phyloP scores from a whole-genome alignment of 768 basidiomycete genomes.

The Termitomyces sp. region DNA sequence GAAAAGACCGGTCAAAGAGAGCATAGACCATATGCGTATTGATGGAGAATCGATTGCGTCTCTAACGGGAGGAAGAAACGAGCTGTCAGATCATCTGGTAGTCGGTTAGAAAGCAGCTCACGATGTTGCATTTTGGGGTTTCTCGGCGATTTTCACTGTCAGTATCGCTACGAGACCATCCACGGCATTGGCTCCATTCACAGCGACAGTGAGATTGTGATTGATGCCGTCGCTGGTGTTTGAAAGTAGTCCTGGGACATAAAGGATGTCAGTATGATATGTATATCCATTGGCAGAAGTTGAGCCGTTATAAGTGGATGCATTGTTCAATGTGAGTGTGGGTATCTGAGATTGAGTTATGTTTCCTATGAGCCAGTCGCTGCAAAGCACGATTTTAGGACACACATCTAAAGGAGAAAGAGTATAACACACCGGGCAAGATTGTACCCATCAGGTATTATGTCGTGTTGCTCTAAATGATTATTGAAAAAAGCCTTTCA shows the following conservation, averaged over 20 bases:
- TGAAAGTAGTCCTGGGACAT: conserved; percentile 64
- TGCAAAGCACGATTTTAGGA: conserved; percentile 16
- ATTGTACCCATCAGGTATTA: conserved; percentile 77
- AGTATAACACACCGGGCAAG: conserved; percentile 52
- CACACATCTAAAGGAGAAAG: neutral
- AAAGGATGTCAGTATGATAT: conserved; percentile 65
- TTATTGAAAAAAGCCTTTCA: neutral
- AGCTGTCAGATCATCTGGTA: neutral
- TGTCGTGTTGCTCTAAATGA: conserved; percentile 55
- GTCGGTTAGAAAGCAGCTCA: conserved; percentile 16
- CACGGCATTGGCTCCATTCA: conserved; percentile 51
- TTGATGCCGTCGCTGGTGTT: conserved; percentile 71
- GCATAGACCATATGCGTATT: neutral
- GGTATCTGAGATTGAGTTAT: conserved; percentile 53
- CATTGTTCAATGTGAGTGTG: conserved; percentile 48
- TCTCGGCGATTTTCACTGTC: conserved; percentile 56
- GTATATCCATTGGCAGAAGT: conserved; percentile 65
- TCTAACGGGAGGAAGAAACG: neutral
- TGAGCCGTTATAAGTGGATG: conserved; percentile 54
- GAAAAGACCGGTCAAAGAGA: conserved; percentile 1
- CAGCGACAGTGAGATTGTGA: conserved; percentile 51
- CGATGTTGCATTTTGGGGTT: conserved; percentile 26
- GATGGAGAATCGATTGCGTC: neutral
- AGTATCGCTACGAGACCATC: conserved; percentile 85
- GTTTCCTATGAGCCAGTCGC: conserved; percentile 85